A percentile compares a stretch with the other conserved stretches of the same genome.
These are phyloP conservation scores for Phyllosticta capitalensis DNA, from an alignment of 2,329 filamentous ascomycete genomes.

Conservation along the genomic window DNA sequence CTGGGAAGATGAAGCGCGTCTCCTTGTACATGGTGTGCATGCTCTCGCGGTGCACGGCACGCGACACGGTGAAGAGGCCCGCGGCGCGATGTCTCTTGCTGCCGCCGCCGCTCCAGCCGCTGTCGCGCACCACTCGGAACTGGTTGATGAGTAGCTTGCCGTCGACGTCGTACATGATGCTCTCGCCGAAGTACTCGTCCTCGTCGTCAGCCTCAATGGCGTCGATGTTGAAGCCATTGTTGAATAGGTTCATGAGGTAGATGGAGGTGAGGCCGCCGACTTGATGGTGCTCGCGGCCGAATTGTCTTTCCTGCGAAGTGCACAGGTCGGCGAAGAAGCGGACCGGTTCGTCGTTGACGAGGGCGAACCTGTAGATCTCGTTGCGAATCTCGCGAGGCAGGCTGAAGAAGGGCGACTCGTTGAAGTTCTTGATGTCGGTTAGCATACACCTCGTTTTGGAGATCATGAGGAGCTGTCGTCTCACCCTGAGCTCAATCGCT, in stretches of 20 bases:
- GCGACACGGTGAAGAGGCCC: background rate
- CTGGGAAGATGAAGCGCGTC: background rate
- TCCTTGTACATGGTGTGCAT: background rate
- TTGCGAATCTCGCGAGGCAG: background rate
- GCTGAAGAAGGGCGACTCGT: background rate
- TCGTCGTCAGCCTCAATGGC: background rate
- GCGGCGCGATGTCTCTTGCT: background rate
- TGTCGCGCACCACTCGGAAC: background rate
- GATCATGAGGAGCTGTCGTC: background rate
- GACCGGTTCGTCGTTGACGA: background rate
- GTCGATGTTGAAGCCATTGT: no score
- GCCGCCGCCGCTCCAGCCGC: background rate
- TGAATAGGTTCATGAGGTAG: no score
- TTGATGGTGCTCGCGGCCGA: background rate
- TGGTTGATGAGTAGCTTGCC: background rate
- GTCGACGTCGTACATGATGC: background rate
- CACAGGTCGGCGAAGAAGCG: background rate
- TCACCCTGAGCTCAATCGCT: background rate
- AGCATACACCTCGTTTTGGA: background rate
- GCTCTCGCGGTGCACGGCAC: background rate
- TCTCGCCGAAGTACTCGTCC: background rate
- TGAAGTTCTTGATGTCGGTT: background rate
- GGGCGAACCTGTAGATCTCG: background rate
- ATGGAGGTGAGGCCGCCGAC: no score
- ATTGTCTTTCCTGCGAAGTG: background rate